Base-by-base conservation (phyloP, 1,284 basidiomycete species). In the Mycena sp. region DNA sequence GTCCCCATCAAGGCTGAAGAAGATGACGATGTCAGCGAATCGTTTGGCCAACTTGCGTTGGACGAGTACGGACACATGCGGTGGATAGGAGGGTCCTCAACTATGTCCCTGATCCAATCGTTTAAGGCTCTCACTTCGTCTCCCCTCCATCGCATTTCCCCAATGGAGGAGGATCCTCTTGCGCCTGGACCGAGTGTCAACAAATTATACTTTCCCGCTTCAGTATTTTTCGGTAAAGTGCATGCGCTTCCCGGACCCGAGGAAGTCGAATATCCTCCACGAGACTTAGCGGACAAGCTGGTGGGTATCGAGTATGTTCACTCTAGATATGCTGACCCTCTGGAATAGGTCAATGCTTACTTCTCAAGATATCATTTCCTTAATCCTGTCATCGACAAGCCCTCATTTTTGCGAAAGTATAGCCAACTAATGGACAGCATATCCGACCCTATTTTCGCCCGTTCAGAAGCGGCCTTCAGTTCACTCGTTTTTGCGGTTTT, bases 21-120 rank as follows among this genome's bases (percentile, higher is more conserved):
- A 69, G 89, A 89, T n/a, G n/a, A n/a, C 67, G 91, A 92, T 74
- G 83, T 93, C 68, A 87, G 85, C 69, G 92, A 94, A 73, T 88
- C 90, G 26, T 90, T 93, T 72, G 94, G 93, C 21, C 93, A 95
- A 73, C 85, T 95, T 59, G 91, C 93, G 26, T 83, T 94, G 48
- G 94, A 96, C 71, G 94, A 95, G 74, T 89, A 94, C 69, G 94
- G 94, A 23, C 93, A 95, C 76, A 88, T 92, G 81, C 88, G 94
- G 65, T 96, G 94, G 94, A 95, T 96, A 70, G 94, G 94, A 32
- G 91, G 93, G 49, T 95, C 93, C 10, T 95, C 93, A 26, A 94
- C 94, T 11, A 91, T 96, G 87, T 93, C 93, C 10, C 85, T 96
- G 68, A 93, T 96, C 58, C 93, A 95, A 73, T 93, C 92, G 5